These are phyloP conservation scores for Cyanidioschyzon merolae DNA, from an alignment of 23 red algal genomes.

Conservation along the genomic window DNA sequence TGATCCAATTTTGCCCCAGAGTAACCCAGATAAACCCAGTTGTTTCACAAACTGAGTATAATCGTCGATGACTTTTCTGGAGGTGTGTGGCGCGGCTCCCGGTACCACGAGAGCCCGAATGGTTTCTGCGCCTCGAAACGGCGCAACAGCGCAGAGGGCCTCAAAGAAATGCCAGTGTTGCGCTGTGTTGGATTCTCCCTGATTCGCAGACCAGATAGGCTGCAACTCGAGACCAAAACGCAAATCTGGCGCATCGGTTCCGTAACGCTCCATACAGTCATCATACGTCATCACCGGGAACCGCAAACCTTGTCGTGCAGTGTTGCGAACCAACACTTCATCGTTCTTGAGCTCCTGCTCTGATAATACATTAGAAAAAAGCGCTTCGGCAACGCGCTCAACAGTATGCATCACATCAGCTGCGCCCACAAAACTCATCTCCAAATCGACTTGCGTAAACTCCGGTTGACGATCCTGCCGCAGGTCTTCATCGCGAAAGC, in stretches of 20 bases:
- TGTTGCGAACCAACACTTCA: background rate
- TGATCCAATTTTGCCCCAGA: slow-evolving; percentile 71
- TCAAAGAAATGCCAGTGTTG: too few relatives aligned
- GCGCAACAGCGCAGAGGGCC: slow-evolving; percentile 1
- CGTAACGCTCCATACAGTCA: slow-evolving; percentile 62
- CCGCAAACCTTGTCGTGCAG: background rate
- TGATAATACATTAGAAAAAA: slow-evolving; percentile 36
- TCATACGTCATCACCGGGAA: slow-evolving; percentile 72
- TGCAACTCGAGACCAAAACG: slow-evolving; percentile 84
- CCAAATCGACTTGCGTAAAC: slow-evolving; percentile 97
- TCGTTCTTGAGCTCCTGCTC: slow-evolving; percentile 14
- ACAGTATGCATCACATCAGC: slow-evolving; percentile 63
- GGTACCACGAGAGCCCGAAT: slow-evolving; percentile 55
- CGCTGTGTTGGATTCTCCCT: background rate
- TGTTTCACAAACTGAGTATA: slow-evolving; percentile 69
- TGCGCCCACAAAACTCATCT: slow-evolving; percentile 91
- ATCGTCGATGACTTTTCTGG: slow-evolving; percentile 71
- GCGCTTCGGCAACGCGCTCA: slow-evolving; percentile 52
- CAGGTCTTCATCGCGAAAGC: slow-evolving; percentile 97
- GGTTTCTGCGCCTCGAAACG: slow-evolving; percentile 23
- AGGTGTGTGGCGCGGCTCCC: slow-evolving; percentile 31
- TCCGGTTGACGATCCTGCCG: slow-evolving; percentile 91
- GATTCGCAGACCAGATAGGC: slow-evolving; percentile 31
- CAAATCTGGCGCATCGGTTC: slow-evolving; percentile 94
- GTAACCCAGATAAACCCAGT: slow-evolving; percentile 64